These are phyloP conservation scores for Backusella circina DNA, from an alignment of 192 early-diverging fungal species.

Conservation along the genomic window DNA sequence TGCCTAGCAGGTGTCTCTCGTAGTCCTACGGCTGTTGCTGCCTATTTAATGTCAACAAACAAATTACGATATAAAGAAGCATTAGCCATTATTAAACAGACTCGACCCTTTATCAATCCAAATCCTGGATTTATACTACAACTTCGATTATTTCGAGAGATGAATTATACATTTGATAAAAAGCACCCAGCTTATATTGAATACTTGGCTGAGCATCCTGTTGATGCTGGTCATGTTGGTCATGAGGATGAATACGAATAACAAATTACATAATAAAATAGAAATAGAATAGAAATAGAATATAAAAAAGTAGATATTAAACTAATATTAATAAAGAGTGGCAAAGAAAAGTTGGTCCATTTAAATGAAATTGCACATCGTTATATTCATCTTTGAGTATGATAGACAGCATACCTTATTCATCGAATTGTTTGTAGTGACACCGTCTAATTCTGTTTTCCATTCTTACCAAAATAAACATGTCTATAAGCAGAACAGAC, in stretches of 20 bases:
- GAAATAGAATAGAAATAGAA: no score
- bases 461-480: no score
- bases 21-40: slow-evolving; percentile 53
- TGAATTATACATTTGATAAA: slow-evolving; percentile 24
- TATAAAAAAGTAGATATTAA: no score
- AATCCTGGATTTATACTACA: slow-evolving; percentile 34
- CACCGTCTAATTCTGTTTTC: no score
- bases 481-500: no score
- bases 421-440: no score
- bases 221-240: slow-evolving; percentile 15
- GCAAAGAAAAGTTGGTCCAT: no score
- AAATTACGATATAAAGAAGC: slow-evolving; percentile 22
- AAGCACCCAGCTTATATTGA: slow-evolving; percentile 18
- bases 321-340: no score
- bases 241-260: slow-evolving; percentile 21
- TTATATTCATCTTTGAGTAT: no score
- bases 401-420: no score
- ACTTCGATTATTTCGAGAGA: slow-evolving; percentile 25
- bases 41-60: slow-evolving; percentile 50
- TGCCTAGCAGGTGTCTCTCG: slow-evolving; percentile 64
- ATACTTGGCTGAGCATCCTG: slow-evolving; percentile 15
- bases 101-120: slow-evolving; percentile 27
- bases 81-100: slow-evolving; percentile 25
- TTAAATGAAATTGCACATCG: no score
- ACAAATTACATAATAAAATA: background rate